These are phyloP conservation scores for Prunus campanulata DNA, from an alignment of 306 rosid species.

Conservation along the genomic window DNA sequence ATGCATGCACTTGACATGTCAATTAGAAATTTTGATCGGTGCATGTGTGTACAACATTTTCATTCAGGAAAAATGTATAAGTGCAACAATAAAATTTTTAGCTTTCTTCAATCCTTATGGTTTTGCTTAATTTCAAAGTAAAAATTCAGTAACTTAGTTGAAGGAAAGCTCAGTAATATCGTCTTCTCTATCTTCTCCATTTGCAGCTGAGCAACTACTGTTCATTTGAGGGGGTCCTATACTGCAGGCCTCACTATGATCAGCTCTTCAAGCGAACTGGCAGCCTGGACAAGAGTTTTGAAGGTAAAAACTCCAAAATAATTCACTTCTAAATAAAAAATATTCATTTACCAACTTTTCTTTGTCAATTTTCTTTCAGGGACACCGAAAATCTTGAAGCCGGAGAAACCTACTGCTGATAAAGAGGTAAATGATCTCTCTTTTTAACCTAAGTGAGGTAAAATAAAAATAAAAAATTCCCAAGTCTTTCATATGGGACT, in stretches of 20 bases:
- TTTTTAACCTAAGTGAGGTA: not conserved
- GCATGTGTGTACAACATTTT: too few relatives aligned
- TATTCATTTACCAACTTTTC: not conserved
- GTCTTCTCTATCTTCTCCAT: not conserved
- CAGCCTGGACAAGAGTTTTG: constrained; percentile 79
- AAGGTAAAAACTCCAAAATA: constrained; percentile 34
- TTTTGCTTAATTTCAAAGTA: constrained; percentile 16
- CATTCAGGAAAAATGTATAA: too few relatives aligned
- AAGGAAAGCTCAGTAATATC: not conserved
- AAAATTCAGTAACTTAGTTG: not conserved
- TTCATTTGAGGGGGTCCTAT: constrained; percentile 83
- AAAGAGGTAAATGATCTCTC: constrained; percentile 41
- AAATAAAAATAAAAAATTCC: not conserved
- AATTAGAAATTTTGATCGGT: too few relatives aligned
- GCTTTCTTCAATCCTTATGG: not conserved
- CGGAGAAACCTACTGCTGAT: constrained; percentile 35
- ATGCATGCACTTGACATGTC: too few relatives aligned
- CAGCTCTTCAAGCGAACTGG: constrained; percentile 89
- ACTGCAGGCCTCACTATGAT: constrained; percentile 91
- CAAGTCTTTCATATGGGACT: too few relatives aligned
- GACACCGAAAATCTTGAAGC: constrained; percentile 60
- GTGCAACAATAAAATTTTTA: too few relatives aligned
- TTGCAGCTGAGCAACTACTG: constrained; percentile 78
- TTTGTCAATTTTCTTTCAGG: constrained; percentile 38
- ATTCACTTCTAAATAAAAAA: not conserved